Percentiles rank a stretch among this genome's conserved stretches.
phyloP scores from a whole-genome alignment of 768 basidiomycete genomes.

The Macrolepiota dolichaula region DNA sequence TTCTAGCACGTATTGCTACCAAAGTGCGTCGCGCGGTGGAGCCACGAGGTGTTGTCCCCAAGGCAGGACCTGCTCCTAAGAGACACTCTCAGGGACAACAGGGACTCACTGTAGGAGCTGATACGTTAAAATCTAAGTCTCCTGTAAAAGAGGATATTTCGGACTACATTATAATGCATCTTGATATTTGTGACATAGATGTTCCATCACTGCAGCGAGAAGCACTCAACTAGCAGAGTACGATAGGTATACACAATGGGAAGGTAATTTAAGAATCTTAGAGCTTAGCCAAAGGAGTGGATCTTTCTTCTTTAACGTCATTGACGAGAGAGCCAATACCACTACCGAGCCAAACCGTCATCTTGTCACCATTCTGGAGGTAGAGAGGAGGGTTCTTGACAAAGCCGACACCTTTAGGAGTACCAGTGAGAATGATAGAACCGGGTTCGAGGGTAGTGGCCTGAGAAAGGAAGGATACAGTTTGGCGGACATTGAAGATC shows the following conservation, averaged over 20 bases:
- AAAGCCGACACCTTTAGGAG: slow-evolving; percentile 81
- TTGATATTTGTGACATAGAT: neutral
- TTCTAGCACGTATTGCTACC: slow-evolving; percentile 4
- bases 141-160: neutral
- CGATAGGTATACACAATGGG: neutral
- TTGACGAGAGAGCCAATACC: slow-evolving; percentile 83
- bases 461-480: slow-evolving; percentile 78
- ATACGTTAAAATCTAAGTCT: neutral
- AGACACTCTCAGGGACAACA: neutral
- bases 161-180: neutral
- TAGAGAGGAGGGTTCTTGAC: slow-evolving; percentile 66
- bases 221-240: neutral
- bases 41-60: neutral
- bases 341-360: slow-evolving; percentile 62
- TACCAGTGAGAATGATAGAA: slow-evolving; percentile 79
- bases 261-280: neutral
- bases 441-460: slow-evolving; percentile 82
- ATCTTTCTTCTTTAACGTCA: slow-evolving; percentile 65
- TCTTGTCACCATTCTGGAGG: slow-evolving; percentile 71
- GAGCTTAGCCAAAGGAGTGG: slow-evolving; percentile 7
- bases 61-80: neutral
- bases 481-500: slow-evolving; percentile 76
- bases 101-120: neutral
- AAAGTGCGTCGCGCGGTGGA: neutral
- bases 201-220: neutral